A percentile compares a stretch with the other conserved stretches of the same genome.
These are phyloP conservation scores for Boletus rubescentipes DNA, from an alignment of 768 basidiomycete species.

Conservation along the genomic window DNA sequence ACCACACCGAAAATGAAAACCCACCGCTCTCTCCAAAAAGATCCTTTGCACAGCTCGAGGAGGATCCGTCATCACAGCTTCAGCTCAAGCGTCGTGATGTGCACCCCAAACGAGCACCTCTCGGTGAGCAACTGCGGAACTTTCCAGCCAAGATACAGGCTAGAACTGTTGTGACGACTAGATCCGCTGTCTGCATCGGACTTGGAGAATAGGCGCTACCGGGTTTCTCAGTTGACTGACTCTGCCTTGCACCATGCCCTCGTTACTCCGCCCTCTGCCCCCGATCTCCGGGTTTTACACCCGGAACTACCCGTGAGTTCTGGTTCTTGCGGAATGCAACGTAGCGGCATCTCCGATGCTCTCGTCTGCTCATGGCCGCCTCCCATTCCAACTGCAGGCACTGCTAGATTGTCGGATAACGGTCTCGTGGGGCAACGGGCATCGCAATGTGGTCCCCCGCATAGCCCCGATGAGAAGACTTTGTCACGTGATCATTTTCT, in stretches of 20 bases:
- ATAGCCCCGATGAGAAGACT: constrained; percentile 7
- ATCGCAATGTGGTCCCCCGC: constrained; percentile 7
- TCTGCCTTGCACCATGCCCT: constrained; percentile 10
- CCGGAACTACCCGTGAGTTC: constrained; percentile 12
- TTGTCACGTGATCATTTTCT: constrained; percentile 8
- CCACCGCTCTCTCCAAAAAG: constrained; percentile 20
- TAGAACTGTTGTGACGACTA: constrained; percentile 10
- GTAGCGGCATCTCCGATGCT: constrained; percentile 2
- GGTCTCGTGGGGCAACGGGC: constrained; percentile 1
- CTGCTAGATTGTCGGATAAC: constrained; percentile 1
- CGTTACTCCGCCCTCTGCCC: constrained; percentile 1
- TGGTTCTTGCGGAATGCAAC: constrained; percentile 8
- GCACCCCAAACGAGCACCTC: constrained; percentile 17
- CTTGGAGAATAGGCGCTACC: constrained; percentile 18
- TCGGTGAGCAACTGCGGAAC: constrained; percentile 26
- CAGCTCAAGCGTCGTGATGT: constrained; percentile 19
- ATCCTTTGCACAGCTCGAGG: constrained; percentile 18
- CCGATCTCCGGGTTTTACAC: constrained; percentile 14
- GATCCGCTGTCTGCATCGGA: constrained; percentile 29
- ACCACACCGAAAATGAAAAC: constrained; percentile 10
- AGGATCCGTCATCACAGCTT: constrained; percentile 11
- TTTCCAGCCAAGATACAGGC: neutral
- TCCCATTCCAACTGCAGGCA: neutral
- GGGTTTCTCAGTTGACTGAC: constrained; percentile 1
- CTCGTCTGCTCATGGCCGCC: constrained; percentile 29